phyloP scores from a whole-genome alignment of 177 flowering plant genomes.

The Vitis hybrid region DNA sequence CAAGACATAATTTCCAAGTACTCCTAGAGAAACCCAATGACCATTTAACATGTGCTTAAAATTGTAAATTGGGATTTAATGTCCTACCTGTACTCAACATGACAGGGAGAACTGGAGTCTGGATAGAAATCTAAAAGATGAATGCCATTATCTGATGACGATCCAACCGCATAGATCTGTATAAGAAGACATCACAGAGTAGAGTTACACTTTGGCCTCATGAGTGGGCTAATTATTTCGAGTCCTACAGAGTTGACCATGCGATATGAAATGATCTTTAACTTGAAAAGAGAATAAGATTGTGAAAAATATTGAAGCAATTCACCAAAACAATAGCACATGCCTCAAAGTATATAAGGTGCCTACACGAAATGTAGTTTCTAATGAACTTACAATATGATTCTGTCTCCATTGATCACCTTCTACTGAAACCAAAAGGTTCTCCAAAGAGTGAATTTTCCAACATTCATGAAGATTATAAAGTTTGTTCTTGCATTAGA shows the following conservation, averaged over 20 bases:
- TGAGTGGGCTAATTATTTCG: neutral
- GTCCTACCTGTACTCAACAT: constrained; percentile 78
- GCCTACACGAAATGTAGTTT: too few relatives aligned
- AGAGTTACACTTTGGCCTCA: neutral
- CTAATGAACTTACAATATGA: too few relatives aligned
- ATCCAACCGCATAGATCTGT: constrained; percentile 86
- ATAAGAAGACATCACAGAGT: constrained; percentile 14
- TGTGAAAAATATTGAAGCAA: too few relatives aligned
- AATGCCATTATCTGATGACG: constrained; percentile 61
- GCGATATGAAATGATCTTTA: neutral
- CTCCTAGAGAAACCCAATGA: neutral
- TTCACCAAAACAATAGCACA: neutral
- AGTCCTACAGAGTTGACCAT: neutral
- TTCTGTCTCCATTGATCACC: too few relatives aligned
- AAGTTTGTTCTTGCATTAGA: too few relatives aligned
- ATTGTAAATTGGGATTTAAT: neutral
- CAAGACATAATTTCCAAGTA: too few relatives aligned
- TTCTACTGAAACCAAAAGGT: too few relatives aligned
- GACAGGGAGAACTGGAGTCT: constrained; percentile 65
- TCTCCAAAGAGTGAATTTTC: too few relatives aligned
- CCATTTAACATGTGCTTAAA: neutral
- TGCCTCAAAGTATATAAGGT: neutral
- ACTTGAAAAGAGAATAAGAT: neutral
- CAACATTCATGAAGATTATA: too few relatives aligned
- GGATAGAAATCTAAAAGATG: constrained; percentile 88